Percentiles rank a stretch among this genome's conserved stretches.
These are phyloP conservation scores for Tulasnella sp. DNA, from an alignment of 768 basidiomycete genomes.

Conservation along the genomic window DNA sequence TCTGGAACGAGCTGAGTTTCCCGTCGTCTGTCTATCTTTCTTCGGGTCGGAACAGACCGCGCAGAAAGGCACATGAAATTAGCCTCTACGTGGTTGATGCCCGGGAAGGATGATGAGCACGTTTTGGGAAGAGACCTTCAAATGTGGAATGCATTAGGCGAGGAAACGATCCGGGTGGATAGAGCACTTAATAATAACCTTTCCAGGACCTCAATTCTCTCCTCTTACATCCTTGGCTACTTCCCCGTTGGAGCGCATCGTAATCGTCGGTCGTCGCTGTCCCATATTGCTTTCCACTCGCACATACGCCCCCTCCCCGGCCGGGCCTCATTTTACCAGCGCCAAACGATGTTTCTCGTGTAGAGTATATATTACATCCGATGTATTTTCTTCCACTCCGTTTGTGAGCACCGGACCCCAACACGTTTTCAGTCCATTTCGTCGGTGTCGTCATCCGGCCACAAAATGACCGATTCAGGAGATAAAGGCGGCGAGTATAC, in stretches of 20 bases:
- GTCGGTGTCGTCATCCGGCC: neutral
- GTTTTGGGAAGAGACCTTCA: too few relatives aligned
- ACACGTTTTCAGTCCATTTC: neutral
- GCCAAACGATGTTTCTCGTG: neutral
- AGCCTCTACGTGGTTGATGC: too few relatives aligned
- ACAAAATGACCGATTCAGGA: neutral
- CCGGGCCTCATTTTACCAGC: neutral
- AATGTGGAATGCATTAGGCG: too few relatives aligned
- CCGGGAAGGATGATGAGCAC: too few relatives aligned
- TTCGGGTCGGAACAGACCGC: too few relatives aligned
- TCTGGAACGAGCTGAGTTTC: too few relatives aligned
- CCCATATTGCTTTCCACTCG: neutral
- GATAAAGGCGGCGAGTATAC: too few relatives aligned
- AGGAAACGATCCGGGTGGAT: too few relatives aligned
- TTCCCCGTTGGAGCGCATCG: neutral
- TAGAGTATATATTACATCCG: neutral
- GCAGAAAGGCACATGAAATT: too few relatives aligned
- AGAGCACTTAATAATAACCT: too few relatives aligned
- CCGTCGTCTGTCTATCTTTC: too few relatives aligned
- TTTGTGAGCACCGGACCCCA: too few relatives aligned
- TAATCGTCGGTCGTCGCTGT: neutral
- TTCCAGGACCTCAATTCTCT: neutral
- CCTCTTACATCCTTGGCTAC: neutral
- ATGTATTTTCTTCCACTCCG: neutral
- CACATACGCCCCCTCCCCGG: neutral